These are phyloP conservation scores for Combretum micranthum DNA, from an alignment of 345 rosid genomes.

Conservation along the genomic window DNA sequence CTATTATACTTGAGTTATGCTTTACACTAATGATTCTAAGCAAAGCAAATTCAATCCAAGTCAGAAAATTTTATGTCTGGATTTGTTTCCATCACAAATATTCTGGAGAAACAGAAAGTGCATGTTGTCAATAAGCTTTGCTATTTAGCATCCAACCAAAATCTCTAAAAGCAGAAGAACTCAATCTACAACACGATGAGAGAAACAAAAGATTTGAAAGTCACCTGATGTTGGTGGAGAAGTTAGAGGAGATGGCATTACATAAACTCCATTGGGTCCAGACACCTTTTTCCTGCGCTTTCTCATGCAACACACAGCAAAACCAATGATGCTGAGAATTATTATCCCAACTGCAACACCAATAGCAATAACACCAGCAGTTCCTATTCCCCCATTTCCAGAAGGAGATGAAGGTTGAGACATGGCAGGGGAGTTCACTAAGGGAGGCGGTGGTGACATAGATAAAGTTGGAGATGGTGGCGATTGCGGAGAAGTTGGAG, in stretches of 20 bases:
- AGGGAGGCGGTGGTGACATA: slow-evolving; percentile 24
- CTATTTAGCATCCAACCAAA: background rate
- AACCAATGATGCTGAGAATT: slow-evolving; percentile 48
- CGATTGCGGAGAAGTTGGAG: background rate
- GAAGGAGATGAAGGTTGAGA: slow-evolving; percentile 31
- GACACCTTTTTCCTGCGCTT: slow-evolving; percentile 45
- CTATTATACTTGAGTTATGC: too few species aligned
- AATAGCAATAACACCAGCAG: slow-evolving; percentile 42
- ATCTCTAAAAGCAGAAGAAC: background rate
- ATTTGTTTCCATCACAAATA: too few species aligned
- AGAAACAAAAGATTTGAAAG: background rate
- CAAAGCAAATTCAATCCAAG: too few species aligned
- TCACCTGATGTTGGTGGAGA: slow-evolving; percentile 72
- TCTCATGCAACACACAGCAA: slow-evolving; percentile 48
- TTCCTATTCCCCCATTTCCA: slow-evolving; percentile 18
- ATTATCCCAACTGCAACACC: slow-evolving; percentile 43
- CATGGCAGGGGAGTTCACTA: slow-evolving; percentile 28
- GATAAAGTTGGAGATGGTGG: slow-evolving; percentile 17
- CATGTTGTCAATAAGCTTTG: background rate
- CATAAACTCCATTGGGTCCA: slow-evolving; percentile 45
- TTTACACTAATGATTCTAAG: too few species aligned
- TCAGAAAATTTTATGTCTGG: too few species aligned
- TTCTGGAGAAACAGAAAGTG: background rate
- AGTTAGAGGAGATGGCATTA: slow-evolving; percentile 52
- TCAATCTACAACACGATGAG: slow-evolving; percentile 4